Base-by-base conservation (phyloP, 192 early-diverging fungal species). In the Podila horticola region DNA sequence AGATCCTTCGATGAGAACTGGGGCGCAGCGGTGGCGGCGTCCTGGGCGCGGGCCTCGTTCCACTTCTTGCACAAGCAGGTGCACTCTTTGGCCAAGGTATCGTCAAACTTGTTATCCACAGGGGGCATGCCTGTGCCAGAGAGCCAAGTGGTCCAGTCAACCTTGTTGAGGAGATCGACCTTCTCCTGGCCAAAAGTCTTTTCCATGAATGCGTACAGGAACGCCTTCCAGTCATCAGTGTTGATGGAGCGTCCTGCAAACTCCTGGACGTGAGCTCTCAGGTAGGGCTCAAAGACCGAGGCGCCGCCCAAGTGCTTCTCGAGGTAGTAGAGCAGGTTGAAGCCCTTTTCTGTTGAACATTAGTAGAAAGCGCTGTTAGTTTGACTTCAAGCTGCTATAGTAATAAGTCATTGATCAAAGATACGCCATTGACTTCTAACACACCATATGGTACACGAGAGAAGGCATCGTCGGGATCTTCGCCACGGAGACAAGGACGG, bases 71-170 rank as follows among this genome's bases (percentile, higher is more conserved):
- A 95, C 26, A 99, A 89, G 36, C 90, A 86, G 71, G 91, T 83
- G 77, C 95, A 96, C 17, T 84, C 92, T 71, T 91, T 85, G 19
- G 94, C 94, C 17, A 98, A 90, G 29, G 93, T 90, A 66, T 91
- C 82, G 82, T 98, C 96, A 83, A 95, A 99, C 58, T 94, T 71
- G 85, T 93, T 93, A 55, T 86, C 83, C 34, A 96, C 93, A 20
- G 93, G 93, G 41, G 96, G 96, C 96, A 97, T 97, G 71, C 97
- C 97, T 20, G 92, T 90, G 11, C 87, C 88, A 62, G 91, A 75
- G 66, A 98, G 88, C 98, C 98, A 99, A 50, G 86, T 82, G 62
- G 98, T 91, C 93, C 95, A 99, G 62, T 97, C 95, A 20, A 99
- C 93, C 58, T 82, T 82, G 68, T 96, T 88, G 45, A 99, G 89